A percentile compares a stretch with the other conserved stretches of the same genome.
These are phyloP conservation scores for Cucurbita argyrosperma DNA, from an alignment of 306 rosid species.

Conservation along the genomic window DNA sequence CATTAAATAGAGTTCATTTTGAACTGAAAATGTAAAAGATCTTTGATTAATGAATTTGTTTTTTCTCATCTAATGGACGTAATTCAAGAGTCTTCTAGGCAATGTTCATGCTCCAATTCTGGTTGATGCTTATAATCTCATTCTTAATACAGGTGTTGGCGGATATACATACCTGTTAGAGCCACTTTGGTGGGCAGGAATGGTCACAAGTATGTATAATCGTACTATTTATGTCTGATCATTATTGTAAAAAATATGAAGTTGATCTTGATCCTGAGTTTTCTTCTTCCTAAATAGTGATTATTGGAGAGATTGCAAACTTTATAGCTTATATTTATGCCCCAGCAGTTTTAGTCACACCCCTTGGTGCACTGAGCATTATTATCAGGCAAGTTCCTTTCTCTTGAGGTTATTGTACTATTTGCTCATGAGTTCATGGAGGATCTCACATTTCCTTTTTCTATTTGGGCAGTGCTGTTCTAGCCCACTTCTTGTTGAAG, in stretches of 20 bases:
- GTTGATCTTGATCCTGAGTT: slow-evolving; percentile 7
- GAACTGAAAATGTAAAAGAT: background rate
- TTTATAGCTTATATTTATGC: slow-evolving; percentile 89
- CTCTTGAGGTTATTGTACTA: background rate
- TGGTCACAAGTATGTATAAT: slow-evolving; percentile 69
- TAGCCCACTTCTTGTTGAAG: slow-evolving; percentile 85
- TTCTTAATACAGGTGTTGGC: slow-evolving; percentile 51
- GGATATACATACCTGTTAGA: slow-evolving; percentile 77
- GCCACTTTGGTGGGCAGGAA: slow-evolving; percentile 99
- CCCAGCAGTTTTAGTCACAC: slow-evolving; percentile 91
- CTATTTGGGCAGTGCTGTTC: slow-evolving; percentile 46
- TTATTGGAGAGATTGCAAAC: slow-evolving; percentile 79
- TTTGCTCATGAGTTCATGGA: background rate
- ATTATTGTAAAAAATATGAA: background rate
- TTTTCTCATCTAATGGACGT: background rate
- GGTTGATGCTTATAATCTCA: background rate
- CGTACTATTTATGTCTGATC: background rate
- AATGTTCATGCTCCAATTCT: background rate
- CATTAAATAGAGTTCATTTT: background rate
- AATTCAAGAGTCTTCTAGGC: background rate
- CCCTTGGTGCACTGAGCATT: slow-evolving; percentile 90
- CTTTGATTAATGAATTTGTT: background rate
- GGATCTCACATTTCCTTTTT: slow-evolving; percentile 8
- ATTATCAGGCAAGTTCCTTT: slow-evolving; percentile 55
- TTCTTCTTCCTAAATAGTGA: slow-evolving; percentile 37